These are phyloP conservation scores for Fusarium veterinarium DNA, from an alignment of 2,329 filamentous ascomycete genomes.

Conservation along the genomic window DNA sequence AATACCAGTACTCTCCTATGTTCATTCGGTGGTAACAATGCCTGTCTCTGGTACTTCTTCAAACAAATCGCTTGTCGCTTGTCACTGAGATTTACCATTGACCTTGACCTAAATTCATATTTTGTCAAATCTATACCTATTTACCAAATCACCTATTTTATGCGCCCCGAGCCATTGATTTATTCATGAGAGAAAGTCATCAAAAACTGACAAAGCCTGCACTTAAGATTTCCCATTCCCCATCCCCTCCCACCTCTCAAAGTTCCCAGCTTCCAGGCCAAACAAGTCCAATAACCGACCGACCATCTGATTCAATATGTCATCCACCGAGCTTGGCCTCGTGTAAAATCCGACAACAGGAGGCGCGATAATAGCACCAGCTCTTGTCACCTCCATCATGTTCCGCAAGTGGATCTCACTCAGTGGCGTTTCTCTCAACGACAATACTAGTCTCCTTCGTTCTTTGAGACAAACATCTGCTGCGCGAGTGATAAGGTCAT, in stretches of 20 bases:
- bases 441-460: background rate
- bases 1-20: background rate
- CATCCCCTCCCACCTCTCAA: conserved; percentile 12
- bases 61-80: background rate
- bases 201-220: background rate
- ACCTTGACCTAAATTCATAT: background rate
- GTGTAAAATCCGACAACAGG: conserved; percentile 25
- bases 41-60: background rate
- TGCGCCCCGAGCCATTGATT: background rate
- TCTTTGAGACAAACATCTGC: conserved; percentile 28
- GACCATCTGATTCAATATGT: conserved; percentile 20
- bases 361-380: conserved; percentile 18
- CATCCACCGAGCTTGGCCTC: conserved; percentile 3
- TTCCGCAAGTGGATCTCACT: conserved; percentile 25
- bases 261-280: conserved; percentile 2
- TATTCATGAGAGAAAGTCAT: too few relatives aligned
- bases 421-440: conserved; percentile 5
- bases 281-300: conserved; percentile 25
- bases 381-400: conserved; percentile 10
- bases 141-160: background rate
- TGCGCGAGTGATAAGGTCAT: conserved; percentile 7
- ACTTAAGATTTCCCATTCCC: background rate
- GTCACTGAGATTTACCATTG: background rate
- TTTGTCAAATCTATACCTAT: background rate
- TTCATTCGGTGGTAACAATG: background rate